Evolutionary conservation across 2,329 filamentous ascomycete genomes (phyloP).

Genomic region (Shiraia sp.): DNA sequence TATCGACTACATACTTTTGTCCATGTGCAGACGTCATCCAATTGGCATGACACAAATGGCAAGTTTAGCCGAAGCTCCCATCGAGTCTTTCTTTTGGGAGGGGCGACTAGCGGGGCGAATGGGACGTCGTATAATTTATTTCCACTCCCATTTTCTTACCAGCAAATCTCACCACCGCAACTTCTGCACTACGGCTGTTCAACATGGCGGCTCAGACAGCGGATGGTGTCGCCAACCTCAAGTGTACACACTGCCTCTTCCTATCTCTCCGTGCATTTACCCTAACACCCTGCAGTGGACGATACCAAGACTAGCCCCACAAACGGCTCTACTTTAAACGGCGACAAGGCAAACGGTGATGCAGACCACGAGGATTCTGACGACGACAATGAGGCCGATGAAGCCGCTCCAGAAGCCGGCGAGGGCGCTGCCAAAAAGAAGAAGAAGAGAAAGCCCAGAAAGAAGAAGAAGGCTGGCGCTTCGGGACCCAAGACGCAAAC

Average conservation of each 20-base stretch:
- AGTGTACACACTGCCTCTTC: conserved; percentile 31
- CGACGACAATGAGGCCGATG: conserved; percentile 58
- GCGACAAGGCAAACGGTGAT: conserved; percentile 48
- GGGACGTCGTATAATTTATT: conserved; percentile 10
- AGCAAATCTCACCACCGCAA: background rate
- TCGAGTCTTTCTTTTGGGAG: background rate
- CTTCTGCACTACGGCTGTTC: conserved; percentile 4
- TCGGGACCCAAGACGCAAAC: conserved; percentile 69
- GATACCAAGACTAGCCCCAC: conserved; percentile 37
- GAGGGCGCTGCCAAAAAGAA: conserved; percentile 67
- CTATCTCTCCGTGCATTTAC: background rate
- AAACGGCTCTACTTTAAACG: conserved; percentile 34
- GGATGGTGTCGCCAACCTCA: conserved; percentile 43
- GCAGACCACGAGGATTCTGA: conserved; percentile 60
- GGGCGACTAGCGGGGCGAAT: conserved; percentile 1
- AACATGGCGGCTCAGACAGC: conserved; percentile 46
- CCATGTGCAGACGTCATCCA: conserved; percentile 33
- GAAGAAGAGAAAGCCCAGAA: conserved; percentile 80
- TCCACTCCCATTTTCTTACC: conserved; percentile 12
- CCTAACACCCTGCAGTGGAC: conserved; percentile 36
- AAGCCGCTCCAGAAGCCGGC: conserved; percentile 43
- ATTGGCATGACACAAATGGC: conserved; percentile 4
- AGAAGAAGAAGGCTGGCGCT: conserved; percentile 63
- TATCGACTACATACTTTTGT: background rate
- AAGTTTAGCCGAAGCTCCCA: conserved; percentile 13